Evolutionary conservation across 1,139 yeast genomes (phyloP), one percentile per base, ranked within the genome.

Genomic region (Hemisphaericaspora xylanilytica): DNA sequence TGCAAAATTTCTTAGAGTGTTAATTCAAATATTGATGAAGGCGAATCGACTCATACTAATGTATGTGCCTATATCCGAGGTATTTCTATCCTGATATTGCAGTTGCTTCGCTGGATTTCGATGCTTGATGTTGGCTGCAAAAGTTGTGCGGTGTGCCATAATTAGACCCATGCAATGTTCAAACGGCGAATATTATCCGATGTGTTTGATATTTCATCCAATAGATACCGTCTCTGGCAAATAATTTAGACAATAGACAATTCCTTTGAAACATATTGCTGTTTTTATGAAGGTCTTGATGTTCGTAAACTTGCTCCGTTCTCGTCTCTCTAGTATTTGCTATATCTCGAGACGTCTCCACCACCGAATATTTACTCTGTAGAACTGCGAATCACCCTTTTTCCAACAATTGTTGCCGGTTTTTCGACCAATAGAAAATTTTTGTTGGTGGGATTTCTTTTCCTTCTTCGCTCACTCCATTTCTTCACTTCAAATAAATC

Each of bases 71-170:
- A 4, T 21, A 15, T 4, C 27, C 4, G 17, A 17, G n/a, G n/a
- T 15, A 6, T 5, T 17, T 18, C 20, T 10, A 15, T 16, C 18
- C n/a, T 32, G 27, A n/a, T 32, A 15, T 32, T 24, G 16, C 13
- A 32, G 28, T 13, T 16, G 25, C 14, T 21, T 17, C 10, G n/a
- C 17, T 32, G 16, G 22, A 28, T 14, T 11, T 28, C 6, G 21
- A 28, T 28, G 6, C 15, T 21, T 32, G 35, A 15, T 32, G 35
- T 22, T 32, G 35, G 35, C 30, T 32, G 29, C 35, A 32, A 32
- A 32, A 13, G 11, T 18, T 5, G 29, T 13, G 17, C 16, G 13
- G 5, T 12, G 3, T 11, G 21, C 28, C 5, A 15, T 8, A 11
- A 15, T 8, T 14, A 6, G 4, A 4, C 8, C 11, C 11, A 12